Evolutionary conservation across 2,329 filamentous ascomycete genomes (phyloP).

Genomic region (Dothistroma septosporum): DNA sequence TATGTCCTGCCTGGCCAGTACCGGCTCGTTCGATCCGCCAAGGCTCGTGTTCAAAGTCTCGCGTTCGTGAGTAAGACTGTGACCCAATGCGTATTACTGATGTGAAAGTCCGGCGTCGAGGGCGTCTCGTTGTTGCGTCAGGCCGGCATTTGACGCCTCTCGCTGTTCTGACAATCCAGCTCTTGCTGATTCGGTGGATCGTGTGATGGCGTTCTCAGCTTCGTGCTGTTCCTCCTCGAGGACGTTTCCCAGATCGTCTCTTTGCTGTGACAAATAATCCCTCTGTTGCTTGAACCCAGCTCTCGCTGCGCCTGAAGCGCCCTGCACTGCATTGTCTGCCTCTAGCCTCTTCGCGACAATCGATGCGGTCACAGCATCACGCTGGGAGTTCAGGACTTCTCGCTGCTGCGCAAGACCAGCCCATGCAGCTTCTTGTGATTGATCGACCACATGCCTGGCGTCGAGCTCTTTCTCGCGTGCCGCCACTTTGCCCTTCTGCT

Average conservation of each 20-base stretch:
- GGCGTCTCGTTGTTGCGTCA: not conserved
- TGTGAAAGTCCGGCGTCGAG: not conserved
- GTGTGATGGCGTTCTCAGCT: not conserved
- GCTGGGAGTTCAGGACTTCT: not conserved
- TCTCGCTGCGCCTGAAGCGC: conserved; percentile 1
- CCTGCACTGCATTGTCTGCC: not conserved
- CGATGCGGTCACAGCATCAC: not conserved
- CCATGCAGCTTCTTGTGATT: not conserved
- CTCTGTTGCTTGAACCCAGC: not conserved
- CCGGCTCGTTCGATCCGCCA: not conserved
- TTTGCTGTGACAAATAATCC: not conserved
- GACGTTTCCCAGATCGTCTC: not conserved
- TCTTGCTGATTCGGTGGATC: not conserved
- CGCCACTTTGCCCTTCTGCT: conserved; percentile 14
- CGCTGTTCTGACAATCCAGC: not conserved
- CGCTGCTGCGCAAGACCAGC: not conserved
- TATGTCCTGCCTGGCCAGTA: not conserved
- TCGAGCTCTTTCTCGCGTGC: conserved; percentile 10
- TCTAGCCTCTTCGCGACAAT: not conserved
- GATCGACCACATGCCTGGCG: not conserved
- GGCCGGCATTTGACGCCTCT: not conserved
- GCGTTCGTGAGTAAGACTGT: not conserved
- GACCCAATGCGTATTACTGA: not conserved
- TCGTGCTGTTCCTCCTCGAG: not conserved
- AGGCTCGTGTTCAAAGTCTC: not conserved